Evolutionary conservation across 345 rosid genomes (phyloP).

Genomic region (Citrus unshiu): DNA sequence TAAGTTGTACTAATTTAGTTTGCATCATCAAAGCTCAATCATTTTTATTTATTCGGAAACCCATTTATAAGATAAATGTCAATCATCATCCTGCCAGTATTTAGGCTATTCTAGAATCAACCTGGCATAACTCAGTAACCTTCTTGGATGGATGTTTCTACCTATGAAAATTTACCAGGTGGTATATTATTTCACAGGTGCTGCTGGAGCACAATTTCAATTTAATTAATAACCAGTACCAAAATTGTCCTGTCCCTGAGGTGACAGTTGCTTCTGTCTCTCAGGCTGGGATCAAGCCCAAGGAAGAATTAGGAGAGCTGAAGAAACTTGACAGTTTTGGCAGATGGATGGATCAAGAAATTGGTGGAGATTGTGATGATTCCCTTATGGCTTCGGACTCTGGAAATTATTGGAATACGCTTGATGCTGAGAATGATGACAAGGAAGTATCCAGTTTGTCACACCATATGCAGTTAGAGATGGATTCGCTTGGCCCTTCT

Average conservation of each 20-base stretch:
- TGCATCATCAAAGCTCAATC: not conserved
- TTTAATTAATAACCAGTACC: constrained; percentile 21
- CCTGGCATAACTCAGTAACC: not conserved
- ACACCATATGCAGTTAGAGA: constrained; percentile 49
- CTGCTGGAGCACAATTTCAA: constrained; percentile 23
- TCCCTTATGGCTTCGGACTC: constrained; percentile 76
- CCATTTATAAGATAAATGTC: not conserved
- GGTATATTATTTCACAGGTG: constrained; percentile 15
- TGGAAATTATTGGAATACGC: constrained; percentile 67
- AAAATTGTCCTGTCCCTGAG: constrained; percentile 20
- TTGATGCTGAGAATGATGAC: constrained; percentile 57
- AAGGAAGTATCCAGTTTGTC: constrained; percentile 73
- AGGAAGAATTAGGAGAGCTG: constrained; percentile 47
- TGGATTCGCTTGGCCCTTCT: constrained; percentile 69
- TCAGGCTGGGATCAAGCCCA: constrained; percentile 36
- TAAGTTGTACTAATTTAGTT: not conserved
- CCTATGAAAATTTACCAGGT: not conserved
- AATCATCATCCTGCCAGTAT: not conserved
- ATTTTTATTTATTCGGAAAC: not conserved
- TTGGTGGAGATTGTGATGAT: constrained; percentile 68
- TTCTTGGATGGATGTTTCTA: not conserved
- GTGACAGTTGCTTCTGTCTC: constrained; percentile 25
- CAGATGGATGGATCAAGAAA: constrained; percentile 84
- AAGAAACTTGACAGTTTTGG: constrained; percentile 85
- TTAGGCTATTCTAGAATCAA: not conserved